Percentiles rank a stretch among this genome's conserved stretches.
Conservation (phyloP, 371 early-diverging fungal genomes). For the Mucor irregularis region DNA sequence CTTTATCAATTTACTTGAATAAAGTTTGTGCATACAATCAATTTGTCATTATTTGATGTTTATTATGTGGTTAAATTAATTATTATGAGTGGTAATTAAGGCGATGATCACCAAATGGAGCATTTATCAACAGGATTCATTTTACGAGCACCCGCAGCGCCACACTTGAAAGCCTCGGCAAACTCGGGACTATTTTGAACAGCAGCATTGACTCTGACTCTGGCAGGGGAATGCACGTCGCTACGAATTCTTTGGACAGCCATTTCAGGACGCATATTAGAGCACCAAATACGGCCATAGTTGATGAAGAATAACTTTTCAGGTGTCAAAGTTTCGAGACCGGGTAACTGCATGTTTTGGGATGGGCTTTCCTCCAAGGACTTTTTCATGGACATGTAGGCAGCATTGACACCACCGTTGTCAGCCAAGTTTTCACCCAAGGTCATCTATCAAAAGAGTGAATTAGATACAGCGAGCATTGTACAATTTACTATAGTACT, state of each 20-base stretch:
- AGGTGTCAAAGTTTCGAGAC: constrained; percentile 22
- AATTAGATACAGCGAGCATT: too few species aligned
- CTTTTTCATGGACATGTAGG: constrained; percentile 26
- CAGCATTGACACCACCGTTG: constrained; percentile 64
- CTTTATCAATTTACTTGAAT: too few species aligned
- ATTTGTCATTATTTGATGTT: too few species aligned
- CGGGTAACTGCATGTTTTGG: constrained; percentile 5
- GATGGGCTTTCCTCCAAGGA: constrained; percentile 15
- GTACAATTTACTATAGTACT: too few species aligned
- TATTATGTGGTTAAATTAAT: too few species aligned
- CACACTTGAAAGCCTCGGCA: constrained; percentile 57
- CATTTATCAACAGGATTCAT: constrained; percentile 53
- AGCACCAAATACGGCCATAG: constrained; percentile 48
- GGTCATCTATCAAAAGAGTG: constrained; percentile 36
- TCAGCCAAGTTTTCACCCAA: constrained; percentile 78
- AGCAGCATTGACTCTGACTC: constrained; percentile 57
- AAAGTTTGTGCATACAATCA: too few species aligned
- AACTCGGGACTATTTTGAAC: constrained; percentile 57
- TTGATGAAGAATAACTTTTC: constrained; percentile 50
- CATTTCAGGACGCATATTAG: constrained; percentile 26
- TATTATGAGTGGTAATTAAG: too few species aligned
- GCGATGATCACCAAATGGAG: constrained; percentile 37
- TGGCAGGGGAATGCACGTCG: constrained; percentile 51
- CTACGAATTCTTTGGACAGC: constrained; percentile 24
- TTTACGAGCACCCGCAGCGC: constrained; percentile 7